Base-by-base conservation (phyloP, 179 eudicot species). In the Vitellaria paradoxa region DNA sequence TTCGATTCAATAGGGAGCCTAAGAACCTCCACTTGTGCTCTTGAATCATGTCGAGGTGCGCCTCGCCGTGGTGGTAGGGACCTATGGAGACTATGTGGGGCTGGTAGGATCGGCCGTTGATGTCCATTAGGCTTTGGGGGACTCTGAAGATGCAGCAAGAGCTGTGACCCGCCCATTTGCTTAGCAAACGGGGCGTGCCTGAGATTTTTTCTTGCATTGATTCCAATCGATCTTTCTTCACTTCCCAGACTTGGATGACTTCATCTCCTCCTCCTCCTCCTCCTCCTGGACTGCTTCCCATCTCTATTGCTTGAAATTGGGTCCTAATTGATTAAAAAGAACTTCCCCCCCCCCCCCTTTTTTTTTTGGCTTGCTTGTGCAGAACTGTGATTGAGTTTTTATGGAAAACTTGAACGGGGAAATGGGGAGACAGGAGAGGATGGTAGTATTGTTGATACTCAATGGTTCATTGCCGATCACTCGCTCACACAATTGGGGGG, bases 81-180 rank as follows among this genome's bases (percentile, higher is more conserved):
- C 96, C 96, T 37, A 91, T 80, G 0, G 93, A 90, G 74, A 90
- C 77, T 13, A 90, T 86, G 61, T 83, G 85, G 0, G 96, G 96
- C 13, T 85, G 80, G 74, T 91, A 90, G 23, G 87, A 75, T 46
- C 69, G 52, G n/a, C 85, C 88, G 69, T 94, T 88, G 45, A 82
- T 76, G 42, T 87, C 87, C 17, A 81, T 77, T 45, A 91, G 84
- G 82, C 84, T 88, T 21, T 86, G 80, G 4, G 97, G 98, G 72
- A 89, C 93, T 59, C 81, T 81, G 87, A 86, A 94, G 68, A 94
- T 94, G 77, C 87, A 88, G 78, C 98, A 94, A 3, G 87, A 82
- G 68, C 76, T 66, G 20, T 87, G 78, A 9, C 98, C 98, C 0
- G 97, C 91, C 0, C 89, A 63, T 18, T 75, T 83, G 84, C 87